Evolutionary conservation across 2,329 filamentous ascomycete genomes (phyloP).

Genomic region (Cladosporium sp.): DNA sequence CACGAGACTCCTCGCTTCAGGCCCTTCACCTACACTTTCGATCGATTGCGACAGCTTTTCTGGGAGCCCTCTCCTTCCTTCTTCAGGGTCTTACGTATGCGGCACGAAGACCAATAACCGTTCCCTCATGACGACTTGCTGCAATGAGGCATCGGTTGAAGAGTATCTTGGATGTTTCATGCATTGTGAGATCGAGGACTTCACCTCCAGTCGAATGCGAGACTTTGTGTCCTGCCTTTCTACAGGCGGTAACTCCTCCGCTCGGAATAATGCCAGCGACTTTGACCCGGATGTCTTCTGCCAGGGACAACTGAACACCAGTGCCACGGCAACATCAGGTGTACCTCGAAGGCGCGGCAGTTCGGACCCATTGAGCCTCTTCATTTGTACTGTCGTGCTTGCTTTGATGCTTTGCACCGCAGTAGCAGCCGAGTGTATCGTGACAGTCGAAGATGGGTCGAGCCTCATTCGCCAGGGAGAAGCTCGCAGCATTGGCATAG

Average conservation of each 20-base stretch:
- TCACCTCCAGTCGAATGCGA: background rate
- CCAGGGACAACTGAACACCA: background rate
- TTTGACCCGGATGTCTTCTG: conserved; percentile 1
- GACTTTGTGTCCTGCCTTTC: background rate
- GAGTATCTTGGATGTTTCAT: background rate
- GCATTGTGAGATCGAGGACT: background rate
- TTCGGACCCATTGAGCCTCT: background rate
- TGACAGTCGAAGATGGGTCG: background rate
- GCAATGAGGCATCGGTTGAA: background rate
- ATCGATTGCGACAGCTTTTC: background rate
- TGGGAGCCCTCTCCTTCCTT: background rate
- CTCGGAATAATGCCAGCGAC: no score
- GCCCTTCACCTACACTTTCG: background rate
- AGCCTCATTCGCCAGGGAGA: background rate
- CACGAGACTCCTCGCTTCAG: background rate
- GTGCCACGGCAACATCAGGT: background rate
- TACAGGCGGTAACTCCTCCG: background rate
- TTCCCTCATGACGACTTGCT: background rate
- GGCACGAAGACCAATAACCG: background rate
- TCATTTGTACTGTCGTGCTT: background rate
- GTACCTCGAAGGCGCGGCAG: background rate
- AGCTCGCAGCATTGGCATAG: background rate
- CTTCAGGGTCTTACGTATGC: background rate
- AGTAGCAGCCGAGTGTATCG: background rate
- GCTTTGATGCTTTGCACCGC: background rate